phyloP scores from a whole-genome alignment of 2,329 filamentous ascomycete species.

The Fusarium tupiense region DNA sequence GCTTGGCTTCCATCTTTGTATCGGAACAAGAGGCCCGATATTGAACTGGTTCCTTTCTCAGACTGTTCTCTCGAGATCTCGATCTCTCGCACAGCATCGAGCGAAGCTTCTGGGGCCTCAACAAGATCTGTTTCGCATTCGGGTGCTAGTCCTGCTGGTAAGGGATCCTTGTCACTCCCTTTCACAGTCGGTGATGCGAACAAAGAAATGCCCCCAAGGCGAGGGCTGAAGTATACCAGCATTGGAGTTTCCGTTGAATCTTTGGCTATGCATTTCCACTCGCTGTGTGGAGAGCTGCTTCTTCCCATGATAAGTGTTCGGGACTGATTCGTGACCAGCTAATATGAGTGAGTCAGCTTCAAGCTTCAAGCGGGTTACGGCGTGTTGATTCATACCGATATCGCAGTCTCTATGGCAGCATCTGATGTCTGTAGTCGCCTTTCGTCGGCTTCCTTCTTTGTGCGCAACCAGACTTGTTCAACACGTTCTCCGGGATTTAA shows the following conservation, averaged over 20 bases:
- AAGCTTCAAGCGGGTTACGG: background rate
- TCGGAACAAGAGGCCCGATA: background rate
- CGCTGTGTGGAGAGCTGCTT: background rate
- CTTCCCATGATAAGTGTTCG: background rate
- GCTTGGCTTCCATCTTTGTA: background rate
- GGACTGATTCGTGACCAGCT: slow-evolving; percentile 20
- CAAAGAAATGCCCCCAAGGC: background rate
- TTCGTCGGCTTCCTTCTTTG: background rate
- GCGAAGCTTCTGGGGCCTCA: background rate
- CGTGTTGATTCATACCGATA: background rate
- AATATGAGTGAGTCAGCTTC: slow-evolving; percentile 5
- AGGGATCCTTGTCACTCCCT: background rate
- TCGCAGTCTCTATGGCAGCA: background rate
- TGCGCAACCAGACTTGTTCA: slow-evolving; percentile 21
- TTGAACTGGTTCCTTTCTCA: background rate
- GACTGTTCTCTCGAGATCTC: background rate
- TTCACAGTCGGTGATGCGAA: slow-evolving; percentile 3
- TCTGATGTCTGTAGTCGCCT: background rate
- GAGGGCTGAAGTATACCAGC: background rate
- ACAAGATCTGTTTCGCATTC: background rate
- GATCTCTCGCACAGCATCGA: background rate
- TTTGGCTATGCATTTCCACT: slow-evolving; percentile 18
- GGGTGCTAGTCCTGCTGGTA: background rate
- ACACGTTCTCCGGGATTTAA: slow-evolving; percentile 6
- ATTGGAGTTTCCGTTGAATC: background rate